Conservation (phyloP, 805 yeast genomes). For the Kazachstania bromeliacearum region DNA sequence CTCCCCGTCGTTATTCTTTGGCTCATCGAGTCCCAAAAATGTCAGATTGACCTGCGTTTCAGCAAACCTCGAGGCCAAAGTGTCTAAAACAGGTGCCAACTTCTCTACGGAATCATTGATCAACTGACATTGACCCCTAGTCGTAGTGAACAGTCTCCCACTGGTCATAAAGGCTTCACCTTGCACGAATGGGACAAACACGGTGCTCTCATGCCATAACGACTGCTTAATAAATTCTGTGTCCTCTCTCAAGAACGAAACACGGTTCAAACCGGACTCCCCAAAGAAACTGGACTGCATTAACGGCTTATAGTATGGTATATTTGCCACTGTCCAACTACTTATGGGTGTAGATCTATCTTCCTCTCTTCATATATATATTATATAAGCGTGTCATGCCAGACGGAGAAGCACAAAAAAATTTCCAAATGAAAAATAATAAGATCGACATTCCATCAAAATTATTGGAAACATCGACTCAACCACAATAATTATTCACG, state of each 20-base stretch:
- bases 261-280: conserved; percentile 42
- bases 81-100: not conserved
- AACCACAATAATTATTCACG: not conserved
- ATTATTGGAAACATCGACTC: too few species aligned
- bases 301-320: too few species aligned
- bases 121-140: not conserved
- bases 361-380: too few species aligned
- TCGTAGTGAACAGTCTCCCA: not conserved
- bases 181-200: conserved; percentile 32
- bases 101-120: not conserved
- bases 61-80: not conserved
- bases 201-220: conserved; percentile 32
- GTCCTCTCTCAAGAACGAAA: conserved; percentile 47
- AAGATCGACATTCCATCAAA: too few species aligned
- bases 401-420: too few species aligned
- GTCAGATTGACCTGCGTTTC: conserved; percentile 15
- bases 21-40: conserved; percentile 17
- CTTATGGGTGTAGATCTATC: too few species aligned
- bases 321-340: too few species aligned
- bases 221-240: conserved; percentile 37
- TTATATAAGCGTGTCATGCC: not conserved
- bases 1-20: not conserved
- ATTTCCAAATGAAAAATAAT: too few species aligned
- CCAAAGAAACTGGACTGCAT: too few species aligned
- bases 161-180: conserved; percentile 20